Evolutionary conservation across 352 stramenopile species (phyloP).

Genomic region (Globisporangium middletonii): DNA sequence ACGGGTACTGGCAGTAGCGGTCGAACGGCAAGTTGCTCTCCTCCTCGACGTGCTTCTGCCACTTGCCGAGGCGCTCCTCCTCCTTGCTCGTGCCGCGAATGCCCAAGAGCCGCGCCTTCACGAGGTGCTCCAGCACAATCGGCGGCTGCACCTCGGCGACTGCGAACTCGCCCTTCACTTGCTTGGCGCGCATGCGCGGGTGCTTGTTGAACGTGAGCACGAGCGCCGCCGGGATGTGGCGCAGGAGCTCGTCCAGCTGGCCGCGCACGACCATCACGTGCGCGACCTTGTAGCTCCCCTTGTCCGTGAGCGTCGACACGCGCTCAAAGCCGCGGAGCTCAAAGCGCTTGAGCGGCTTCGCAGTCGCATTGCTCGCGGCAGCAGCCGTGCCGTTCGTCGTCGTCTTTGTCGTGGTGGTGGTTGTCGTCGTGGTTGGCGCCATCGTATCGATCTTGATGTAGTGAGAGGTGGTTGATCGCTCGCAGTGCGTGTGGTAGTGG

Average conservation of each 20-base stretch:
- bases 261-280: conserved; percentile 29
- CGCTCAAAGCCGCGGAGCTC: conserved; percentile 34
- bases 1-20: conserved; percentile 6
- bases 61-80: conserved; percentile 10
- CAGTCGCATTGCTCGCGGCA: neutral
- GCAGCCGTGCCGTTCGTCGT: neutral
- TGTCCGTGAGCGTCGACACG: conserved; percentile 21
- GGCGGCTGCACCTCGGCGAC: conserved; percentile 30
- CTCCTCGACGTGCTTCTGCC: conserved; percentile 8
- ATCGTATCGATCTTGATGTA: too few relatives aligned
- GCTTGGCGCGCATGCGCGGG: conserved; percentile 29
- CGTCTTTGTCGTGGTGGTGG: too few relatives aligned
- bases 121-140: conserved; percentile 3
- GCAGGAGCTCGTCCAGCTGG: conserved; percentile 20
- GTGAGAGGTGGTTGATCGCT: too few relatives aligned
- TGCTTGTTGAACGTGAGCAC: conserved; percentile 37
- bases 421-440: too few relatives aligned
- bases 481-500: too few relatives aligned
- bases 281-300: conserved; percentile 15
- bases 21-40: conserved; percentile 6
- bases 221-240: conserved; percentile 21
- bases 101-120: neutral
- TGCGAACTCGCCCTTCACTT: conserved; percentile 32
- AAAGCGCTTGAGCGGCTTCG: neutral
- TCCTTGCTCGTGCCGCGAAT: conserved; percentile 6